A percentile compares a stretch with the other conserved stretches of the same genome.
phyloP scores from a whole-genome alignment of 352 stramenopile species.

The Globisporangium paddicum region DNA sequence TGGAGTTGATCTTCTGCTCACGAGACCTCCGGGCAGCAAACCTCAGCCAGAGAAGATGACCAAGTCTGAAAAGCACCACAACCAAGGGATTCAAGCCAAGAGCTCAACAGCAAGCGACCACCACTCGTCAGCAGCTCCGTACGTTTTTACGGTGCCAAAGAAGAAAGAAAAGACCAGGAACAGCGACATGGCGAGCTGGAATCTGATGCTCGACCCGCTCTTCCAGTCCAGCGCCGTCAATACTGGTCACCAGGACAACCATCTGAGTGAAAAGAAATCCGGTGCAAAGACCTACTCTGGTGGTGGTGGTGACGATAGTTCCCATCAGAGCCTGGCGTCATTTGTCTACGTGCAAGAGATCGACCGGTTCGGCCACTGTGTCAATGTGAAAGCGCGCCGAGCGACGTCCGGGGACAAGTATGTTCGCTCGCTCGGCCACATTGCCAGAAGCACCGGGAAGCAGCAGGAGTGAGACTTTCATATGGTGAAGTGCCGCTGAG shows the following conservation, averaged over 20 bases:
- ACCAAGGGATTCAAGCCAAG: background rate
- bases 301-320: background rate
- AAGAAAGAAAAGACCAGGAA: slow-evolving; percentile 19
- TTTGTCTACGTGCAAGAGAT: slow-evolving; percentile 42
- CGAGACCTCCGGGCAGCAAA: slow-evolving; percentile 24
- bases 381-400: slow-evolving; percentile 38
- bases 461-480: background rate
- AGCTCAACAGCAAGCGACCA: background rate
- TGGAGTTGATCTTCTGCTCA: slow-evolving; percentile 29
- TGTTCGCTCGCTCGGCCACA: slow-evolving; percentile 38
- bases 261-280: slow-evolving; percentile 9
- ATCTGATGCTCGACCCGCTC: slow-evolving; percentile 64
- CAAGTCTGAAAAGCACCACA: background rate
- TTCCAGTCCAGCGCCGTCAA: slow-evolving; percentile 29
- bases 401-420: slow-evolving; percentile 34
- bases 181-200: slow-evolving; percentile 17
- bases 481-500: background rate
- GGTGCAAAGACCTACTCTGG: background rate
- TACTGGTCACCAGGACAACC: background rate
- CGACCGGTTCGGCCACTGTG: slow-evolving; percentile 39
- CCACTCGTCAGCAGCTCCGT: slow-evolving; percentile 16
- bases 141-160: slow-evolving; percentile 50
- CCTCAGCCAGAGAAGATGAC: background rate
- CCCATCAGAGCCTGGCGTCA: background rate
- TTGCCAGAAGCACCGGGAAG: slow-evolving; percentile 13